phyloP scores from a whole-genome alignment of 2,329 filamentous ascomycete genomes.

The Aphanoascus verrucosus region DNA sequence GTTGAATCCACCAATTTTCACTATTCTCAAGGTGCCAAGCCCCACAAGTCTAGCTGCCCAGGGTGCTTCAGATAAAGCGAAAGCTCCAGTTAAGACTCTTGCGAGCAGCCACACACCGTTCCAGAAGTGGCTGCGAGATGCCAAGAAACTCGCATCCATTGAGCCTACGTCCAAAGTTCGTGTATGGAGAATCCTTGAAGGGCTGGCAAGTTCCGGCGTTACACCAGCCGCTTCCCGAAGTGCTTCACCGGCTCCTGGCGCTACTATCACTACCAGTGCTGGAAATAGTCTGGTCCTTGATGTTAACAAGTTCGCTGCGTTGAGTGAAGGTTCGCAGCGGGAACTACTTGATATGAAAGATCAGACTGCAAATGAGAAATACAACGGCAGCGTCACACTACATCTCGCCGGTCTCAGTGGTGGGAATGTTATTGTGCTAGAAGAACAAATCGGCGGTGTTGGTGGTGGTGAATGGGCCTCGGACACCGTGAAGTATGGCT shows the following conservation, averaged over 20 bases:
- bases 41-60: conserved; percentile 48
- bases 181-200: conserved; percentile 54
- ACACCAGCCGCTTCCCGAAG: conserved; percentile 37
- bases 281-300: conserved; percentile 49
- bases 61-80: conserved; percentile 49
- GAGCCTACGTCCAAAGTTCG: conserved; percentile 62
- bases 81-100: conserved; percentile 54
- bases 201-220: conserved; percentile 36
- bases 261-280: conserved; percentile 33
- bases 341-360: conserved; percentile 57
- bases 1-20: conserved; percentile 73
- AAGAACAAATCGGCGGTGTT: conserved; percentile 56
- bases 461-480: conserved; percentile 48
- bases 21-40: conserved; percentile 65
- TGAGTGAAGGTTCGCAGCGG: conserved; percentile 54
- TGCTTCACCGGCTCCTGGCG: conserved; percentile 35
- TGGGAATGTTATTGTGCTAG: conserved; percentile 69
- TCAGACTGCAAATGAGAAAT: conserved; percentile 60
- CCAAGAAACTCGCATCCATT: conserved; percentile 59
- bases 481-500: conserved; percentile 32
- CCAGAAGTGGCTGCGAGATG: conserved; percentile 62
- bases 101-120: conserved; percentile 60
- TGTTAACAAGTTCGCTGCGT: conserved; percentile 50
- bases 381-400: conserved; percentile 62
- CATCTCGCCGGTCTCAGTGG: conserved; percentile 57